These are phyloP conservation scores for Echinochloa phyllopogon DNA, from an alignment of 176 grass and related monocot genomes.

Conservation along the genomic window DNA sequence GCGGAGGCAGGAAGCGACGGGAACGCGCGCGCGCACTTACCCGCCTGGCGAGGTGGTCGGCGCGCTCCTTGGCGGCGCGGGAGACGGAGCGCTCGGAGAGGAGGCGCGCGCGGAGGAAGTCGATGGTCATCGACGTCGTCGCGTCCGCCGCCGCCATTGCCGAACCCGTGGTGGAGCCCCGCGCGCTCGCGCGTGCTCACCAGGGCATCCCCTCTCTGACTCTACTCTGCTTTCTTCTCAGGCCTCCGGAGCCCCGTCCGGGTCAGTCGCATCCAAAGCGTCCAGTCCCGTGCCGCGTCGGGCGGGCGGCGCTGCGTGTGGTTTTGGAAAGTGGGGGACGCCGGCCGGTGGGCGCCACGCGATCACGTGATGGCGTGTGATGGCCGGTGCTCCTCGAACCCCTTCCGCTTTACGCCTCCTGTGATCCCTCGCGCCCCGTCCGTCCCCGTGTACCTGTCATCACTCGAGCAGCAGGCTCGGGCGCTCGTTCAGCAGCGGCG, in stretches of 20 bases:
- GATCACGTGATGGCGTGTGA: not conserved
- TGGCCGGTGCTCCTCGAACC: not conserved
- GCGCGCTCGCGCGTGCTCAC: not conserved
- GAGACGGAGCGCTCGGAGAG: conserved; percentile 95
- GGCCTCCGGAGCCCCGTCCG: not conserved
- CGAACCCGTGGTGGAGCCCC: not conserved
- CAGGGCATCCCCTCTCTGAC: not conserved
- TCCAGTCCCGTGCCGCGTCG: not conserved
- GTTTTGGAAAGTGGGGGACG: not conserved
- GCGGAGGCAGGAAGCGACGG: not conserved
- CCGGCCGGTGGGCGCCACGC: not conserved
- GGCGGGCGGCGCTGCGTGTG: not conserved
- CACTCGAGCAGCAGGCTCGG: too few relatives aligned
- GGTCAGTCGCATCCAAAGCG: conserved; percentile 20
- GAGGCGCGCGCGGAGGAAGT: conserved; percentile 94
- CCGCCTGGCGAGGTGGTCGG: conserved; percentile 78
- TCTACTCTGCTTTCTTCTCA: not conserved
- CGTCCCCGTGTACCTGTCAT: too few relatives aligned
- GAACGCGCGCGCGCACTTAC: not conserved
- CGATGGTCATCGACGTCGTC: conserved; percentile 88
- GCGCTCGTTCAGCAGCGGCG: too few relatives aligned
- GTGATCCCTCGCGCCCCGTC: not conserved
- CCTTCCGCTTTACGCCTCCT: not conserved
- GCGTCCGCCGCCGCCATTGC: conserved; percentile 59
- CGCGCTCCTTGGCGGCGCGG: conserved; percentile 81